These are phyloP conservation scores for Taphrina flavorubra DNA, from an alignment of 1,139 yeast genomes.

Conservation along the genomic window DNA sequence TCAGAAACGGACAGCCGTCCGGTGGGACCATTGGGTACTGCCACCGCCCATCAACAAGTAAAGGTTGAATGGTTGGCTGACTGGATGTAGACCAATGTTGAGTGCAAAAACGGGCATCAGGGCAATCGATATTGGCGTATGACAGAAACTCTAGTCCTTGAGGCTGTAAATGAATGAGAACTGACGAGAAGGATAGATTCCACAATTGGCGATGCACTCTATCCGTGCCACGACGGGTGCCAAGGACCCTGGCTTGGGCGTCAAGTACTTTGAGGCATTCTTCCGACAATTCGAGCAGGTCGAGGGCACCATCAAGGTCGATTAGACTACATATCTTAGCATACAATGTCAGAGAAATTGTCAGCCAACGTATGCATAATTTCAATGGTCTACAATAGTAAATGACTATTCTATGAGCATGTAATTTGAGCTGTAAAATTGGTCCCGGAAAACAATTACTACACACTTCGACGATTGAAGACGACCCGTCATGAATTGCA, in stretches of 20 bases:
- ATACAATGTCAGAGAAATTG: neutral
- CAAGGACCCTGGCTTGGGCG: constrained; percentile 71
- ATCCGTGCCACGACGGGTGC: constrained; percentile 95
- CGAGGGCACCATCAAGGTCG: constrained; percentile 41
- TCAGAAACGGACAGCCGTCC: constrained; percentile 87
- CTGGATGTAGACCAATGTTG: constrained; percentile 62
- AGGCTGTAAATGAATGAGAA: neutral
- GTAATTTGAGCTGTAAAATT: no score
- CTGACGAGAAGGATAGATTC: constrained; percentile 55
- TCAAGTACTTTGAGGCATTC: constrained; percentile 68
- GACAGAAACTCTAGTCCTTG: neutral
- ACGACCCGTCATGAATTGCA: no score
- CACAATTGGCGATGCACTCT: constrained; percentile 93
- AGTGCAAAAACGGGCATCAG: constrained; percentile 86
- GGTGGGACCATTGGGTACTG: constrained; percentile 84
- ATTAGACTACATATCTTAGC: neutral
- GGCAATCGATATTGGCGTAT: constrained; percentile 77
- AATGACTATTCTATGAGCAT: no score
- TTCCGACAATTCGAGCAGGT: constrained; percentile 59
- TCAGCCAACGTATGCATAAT: no score
- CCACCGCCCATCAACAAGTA: no score
- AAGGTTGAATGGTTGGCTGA: no score
- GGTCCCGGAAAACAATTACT: no score
- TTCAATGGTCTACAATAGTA: no score
- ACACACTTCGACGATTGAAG: no score